Evolutionary conservation across 352 stramenopile genomes (phyloP), one percentile per base, ranked within the genome.

Genomic region (Globisporangium lucens): DNA sequence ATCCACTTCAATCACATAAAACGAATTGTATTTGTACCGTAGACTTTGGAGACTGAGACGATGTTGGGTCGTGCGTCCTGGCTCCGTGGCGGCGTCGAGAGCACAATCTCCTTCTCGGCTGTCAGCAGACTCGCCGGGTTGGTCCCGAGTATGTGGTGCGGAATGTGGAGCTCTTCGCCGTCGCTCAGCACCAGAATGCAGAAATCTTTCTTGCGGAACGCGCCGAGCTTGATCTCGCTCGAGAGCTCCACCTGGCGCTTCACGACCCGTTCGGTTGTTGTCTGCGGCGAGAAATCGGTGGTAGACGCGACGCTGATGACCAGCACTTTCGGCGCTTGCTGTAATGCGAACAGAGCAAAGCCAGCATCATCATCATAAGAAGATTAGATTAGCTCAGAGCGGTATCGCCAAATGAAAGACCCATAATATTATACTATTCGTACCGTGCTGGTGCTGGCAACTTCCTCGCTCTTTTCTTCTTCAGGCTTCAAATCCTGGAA

Each of bases 181-280:
- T 94, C 73, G 63, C 78, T 94, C 52, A 94, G 51, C 30, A 94
- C 71, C 27, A 94, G 61, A 15, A 93, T 71, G 58, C 85, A 93
- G 2, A 77, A 76, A 36, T 93, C 83, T 43, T 85, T 85, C 59
- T 80, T 74, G 20, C 67, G 66, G 33, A 93, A 85, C 4, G 64
- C 35, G 12, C 85, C 85, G 38, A 93, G 49, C 46, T 78, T 67
- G 2, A 93, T 56, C 17, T 90, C 83, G 24, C 68, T 79, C 38
- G 75, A 61, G 35, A 90, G 63, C 30, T 89, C 79, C 10, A 91
- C 74, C 49, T 85, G 80, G 51, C 85, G 82, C 63, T 87, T 87
- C 17, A 93, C 74, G 36, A 93, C 69, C 22, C 80, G 75, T 63
- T 93, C 85, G 2, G 71, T 76, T 56, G 71, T 70, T 6, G 60